These are phyloP conservation scores for Aschersonia sp. DNA, from an alignment of 2,329 filamentous ascomycete genomes.

Conservation along the genomic window DNA sequence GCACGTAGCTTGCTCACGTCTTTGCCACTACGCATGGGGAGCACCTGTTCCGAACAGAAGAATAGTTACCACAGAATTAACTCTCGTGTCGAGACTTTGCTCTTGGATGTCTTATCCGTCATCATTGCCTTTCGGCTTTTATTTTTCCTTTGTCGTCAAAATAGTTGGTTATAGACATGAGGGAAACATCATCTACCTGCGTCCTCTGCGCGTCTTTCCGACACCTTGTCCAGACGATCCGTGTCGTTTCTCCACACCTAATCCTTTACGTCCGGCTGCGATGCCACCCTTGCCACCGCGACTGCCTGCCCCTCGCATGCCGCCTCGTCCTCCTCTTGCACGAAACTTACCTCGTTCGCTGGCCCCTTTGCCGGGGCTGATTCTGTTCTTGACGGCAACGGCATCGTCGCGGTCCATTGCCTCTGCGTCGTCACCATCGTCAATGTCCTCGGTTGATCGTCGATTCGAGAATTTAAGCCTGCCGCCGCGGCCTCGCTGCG, in stretches of 20 bases:
- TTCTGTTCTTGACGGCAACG: constrained; percentile 35
- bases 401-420: constrained; percentile 39
- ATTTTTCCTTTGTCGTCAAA: too few relatives aligned
- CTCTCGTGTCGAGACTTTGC: too few relatives aligned
- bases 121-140: too few relatives aligned
- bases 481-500: constrained; percentile 48
- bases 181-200: background rate
- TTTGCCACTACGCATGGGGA: too few relatives aligned
- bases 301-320: constrained; percentile 19
- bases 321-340: constrained; percentile 15
- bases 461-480: constrained; percentile 60
- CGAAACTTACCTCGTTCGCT: constrained; percentile 12
- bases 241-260: constrained; percentile 34
- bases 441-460: constrained; percentile 16
- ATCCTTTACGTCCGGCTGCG: constrained; percentile 28
- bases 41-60: too few relatives aligned
- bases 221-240: constrained; percentile 23
- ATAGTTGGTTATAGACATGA: too few relatives aligned
- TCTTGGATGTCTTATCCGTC: too few relatives aligned
- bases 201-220: constrained; percentile 22
- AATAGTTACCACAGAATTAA: too few relatives aligned
- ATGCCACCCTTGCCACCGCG: constrained; percentile 33
- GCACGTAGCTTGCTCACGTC: too few relatives aligned
- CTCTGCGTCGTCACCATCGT: constrained; percentile 29
- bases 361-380: constrained; percentile 20